Conservation (phyloP, 1,284 basidiomycete genomes). For the Clitocybe nebularis region DNA sequence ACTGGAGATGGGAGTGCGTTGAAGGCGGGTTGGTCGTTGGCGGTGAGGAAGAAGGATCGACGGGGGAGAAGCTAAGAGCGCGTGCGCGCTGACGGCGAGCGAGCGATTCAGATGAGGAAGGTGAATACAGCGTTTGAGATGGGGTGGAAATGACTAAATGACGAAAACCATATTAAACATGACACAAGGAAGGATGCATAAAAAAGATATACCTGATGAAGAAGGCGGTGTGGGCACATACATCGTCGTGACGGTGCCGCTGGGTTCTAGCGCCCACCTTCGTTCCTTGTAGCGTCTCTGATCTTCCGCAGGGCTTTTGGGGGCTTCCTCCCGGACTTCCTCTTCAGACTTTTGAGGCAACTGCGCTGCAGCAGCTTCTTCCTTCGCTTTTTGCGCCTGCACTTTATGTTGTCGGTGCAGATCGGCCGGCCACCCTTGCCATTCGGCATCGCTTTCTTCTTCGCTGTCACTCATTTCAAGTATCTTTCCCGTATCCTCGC, state of each 20-base stretch:
- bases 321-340: constrained; percentile 7
- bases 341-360: constrained; percentile 1
- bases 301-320: constrained; percentile 17
- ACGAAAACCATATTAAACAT: background rate
- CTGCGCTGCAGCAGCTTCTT: constrained; percentile 6
- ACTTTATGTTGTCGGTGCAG: constrained; percentile 37
- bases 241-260: constrained; percentile 19
- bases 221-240: background rate
- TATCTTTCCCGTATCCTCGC: constrained; percentile 23
- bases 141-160: constrained; percentile 9
- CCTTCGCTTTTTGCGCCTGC: constrained; percentile 8
- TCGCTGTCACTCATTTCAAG: constrained; percentile 29
- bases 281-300: constrained; percentile 16
- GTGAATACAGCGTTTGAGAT: constrained; percentile 18
- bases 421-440: constrained; percentile 56
- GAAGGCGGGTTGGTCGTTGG: constrained; percentile 17
- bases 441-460: constrained; percentile 52
- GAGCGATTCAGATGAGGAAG: constrained; percentile 28
- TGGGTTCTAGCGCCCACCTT: constrained; percentile 24
- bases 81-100: constrained; percentile 16
- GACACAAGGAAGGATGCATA: background rate
- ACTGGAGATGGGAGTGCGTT: constrained; percentile 15
- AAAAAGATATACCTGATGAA: constrained; percentile 9
- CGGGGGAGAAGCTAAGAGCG: constrained; percentile 21
- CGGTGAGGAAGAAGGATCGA: constrained; percentile 20